These are phyloP conservation scores for Amanita rubescens DNA, from an alignment of 768 basidiomycete species.

Conservation along the genomic window DNA sequence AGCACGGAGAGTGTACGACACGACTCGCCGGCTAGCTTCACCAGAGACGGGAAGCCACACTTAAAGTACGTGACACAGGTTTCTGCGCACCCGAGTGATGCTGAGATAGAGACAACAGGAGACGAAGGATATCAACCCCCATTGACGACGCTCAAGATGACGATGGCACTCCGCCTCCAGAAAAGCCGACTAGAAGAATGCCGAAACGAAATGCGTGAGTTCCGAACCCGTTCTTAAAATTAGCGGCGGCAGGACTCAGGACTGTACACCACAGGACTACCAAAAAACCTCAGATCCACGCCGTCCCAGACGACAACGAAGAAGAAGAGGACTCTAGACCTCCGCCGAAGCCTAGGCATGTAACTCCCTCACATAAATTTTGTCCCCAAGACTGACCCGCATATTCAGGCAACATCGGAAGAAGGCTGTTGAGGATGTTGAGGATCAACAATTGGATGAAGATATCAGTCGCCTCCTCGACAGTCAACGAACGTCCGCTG, in stretches of 20 bases:
- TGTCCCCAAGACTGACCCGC: neutral
- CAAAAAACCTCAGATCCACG: constrained; percentile 27
- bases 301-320: constrained; percentile 30
- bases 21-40: constrained; percentile 22
- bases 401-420: constrained; percentile 4
- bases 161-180: constrained; percentile 27
- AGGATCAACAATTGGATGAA: constrained; percentile 34
- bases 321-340: constrained; percentile 18
- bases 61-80: constrained; percentile 28
- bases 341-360: constrained; percentile 10
- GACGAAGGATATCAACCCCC: constrained; percentile 47
- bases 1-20: constrained; percentile 24
- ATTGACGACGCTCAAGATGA: constrained; percentile 37
- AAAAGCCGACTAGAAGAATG: constrained; percentile 41
- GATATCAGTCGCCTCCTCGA: constrained; percentile 34
- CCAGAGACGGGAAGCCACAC: constrained; percentile 24
- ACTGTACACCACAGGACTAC: constrained; percentile 23
- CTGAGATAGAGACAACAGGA: constrained; percentile 25
- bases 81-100: neutral
- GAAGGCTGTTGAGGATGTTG: constrained; percentile 21
- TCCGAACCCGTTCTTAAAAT: neutral
- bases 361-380: constrained; percentile 10
- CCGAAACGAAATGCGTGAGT: constrained; percentile 57
- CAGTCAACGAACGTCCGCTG: constrained; percentile 8
- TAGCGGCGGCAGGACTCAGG: neutral